Conservation (phyloP, 148 eudicot genomes). For the Dysphania ambrosioides region DNA sequence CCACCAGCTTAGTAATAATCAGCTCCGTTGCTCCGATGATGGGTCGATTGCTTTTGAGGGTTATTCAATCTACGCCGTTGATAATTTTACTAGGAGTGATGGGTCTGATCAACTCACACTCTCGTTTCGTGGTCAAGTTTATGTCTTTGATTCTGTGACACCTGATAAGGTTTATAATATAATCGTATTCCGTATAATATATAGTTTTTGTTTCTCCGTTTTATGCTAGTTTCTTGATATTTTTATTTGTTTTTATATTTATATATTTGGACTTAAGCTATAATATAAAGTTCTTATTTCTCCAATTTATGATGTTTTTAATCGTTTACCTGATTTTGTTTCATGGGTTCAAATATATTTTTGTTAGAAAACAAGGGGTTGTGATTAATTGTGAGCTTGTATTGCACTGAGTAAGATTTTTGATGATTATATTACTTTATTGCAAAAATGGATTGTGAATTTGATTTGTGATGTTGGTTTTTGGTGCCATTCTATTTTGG, state of each 20-base stretch:
- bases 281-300: background rate
- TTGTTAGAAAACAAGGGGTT: background rate
- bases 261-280: background rate
- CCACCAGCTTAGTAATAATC: conserved; percentile 30
- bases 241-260: background rate
- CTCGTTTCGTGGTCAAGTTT: conserved; percentile 61
- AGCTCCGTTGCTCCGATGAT: conserved; percentile 30
- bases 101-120: conserved; percentile 55
- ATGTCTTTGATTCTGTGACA: conserved; percentile 67
- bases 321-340: background rate
- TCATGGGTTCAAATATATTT: background rate
- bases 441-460: background rate
- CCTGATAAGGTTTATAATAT: conserved; percentile 50
- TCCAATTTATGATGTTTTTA: background rate
- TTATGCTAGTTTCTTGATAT: background rate
- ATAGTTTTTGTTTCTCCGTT: background rate
- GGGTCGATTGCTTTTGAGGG: conserved; percentile 26
- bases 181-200: no score
- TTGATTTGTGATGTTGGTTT: background rate
- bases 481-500: conserved; percentile 1
- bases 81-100: conserved; percentile 9
- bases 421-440: background rate
- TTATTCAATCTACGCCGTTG: conserved; percentile 21
- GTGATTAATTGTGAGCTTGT: background rate
- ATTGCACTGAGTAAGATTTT: no score